Percentiles rank a stretch among this genome's conserved stretches.
phyloP scores from a whole-genome alignment of 1,284 basidiomycete genomes.

The Laetiporus sulphureus region DNA sequence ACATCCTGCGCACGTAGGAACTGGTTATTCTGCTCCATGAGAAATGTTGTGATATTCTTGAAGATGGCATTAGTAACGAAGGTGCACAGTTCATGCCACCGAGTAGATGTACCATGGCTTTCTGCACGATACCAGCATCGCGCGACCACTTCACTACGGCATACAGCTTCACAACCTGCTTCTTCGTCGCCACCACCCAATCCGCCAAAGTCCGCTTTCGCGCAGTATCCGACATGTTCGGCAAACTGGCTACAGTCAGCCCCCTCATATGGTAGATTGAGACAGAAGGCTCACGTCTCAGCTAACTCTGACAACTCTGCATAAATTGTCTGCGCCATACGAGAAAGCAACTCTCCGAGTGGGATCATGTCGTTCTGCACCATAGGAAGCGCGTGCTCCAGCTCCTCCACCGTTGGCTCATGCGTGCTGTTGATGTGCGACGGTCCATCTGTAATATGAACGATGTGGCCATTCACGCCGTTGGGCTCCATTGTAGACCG shows the following conservation, averaged over 20 bases:
- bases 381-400: slow-evolving; percentile 71
- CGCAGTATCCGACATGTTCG: slow-evolving; percentile 76
- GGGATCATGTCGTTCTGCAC: slow-evolving; percentile 72
- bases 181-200: slow-evolving; percentile 83
- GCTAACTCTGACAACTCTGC: slow-evolving; percentile 78
- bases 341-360: slow-evolving; percentile 68
- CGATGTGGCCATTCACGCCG: background rate
- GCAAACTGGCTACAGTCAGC: slow-evolving; percentile 47
- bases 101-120: slow-evolving; percentile 63
- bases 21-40: slow-evolving; percentile 79
- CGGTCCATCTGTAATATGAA: slow-evolving; percentile 3
- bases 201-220: slow-evolving; percentile 80
- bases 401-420: slow-evolving; percentile 46
- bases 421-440: slow-evolving; percentile 24
- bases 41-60: slow-evolving; percentile 78
- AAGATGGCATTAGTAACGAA: slow-evolving; percentile 4
- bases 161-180: slow-evolving; percentile 86
- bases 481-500: background rate
- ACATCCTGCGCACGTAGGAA: slow-evolving; percentile 66
- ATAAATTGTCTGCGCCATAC: slow-evolving; percentile 75
- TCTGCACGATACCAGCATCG: slow-evolving; percentile 75
- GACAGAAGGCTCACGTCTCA: slow-evolving; percentile 62
- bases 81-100: background rate
- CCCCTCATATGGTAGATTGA: slow-evolving; percentile 2
- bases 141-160: slow-evolving; percentile 80